phyloP scores from a whole-genome alignment of 768 basidiomycete genomes.

The Asterophora lycoperdoides region DNA sequence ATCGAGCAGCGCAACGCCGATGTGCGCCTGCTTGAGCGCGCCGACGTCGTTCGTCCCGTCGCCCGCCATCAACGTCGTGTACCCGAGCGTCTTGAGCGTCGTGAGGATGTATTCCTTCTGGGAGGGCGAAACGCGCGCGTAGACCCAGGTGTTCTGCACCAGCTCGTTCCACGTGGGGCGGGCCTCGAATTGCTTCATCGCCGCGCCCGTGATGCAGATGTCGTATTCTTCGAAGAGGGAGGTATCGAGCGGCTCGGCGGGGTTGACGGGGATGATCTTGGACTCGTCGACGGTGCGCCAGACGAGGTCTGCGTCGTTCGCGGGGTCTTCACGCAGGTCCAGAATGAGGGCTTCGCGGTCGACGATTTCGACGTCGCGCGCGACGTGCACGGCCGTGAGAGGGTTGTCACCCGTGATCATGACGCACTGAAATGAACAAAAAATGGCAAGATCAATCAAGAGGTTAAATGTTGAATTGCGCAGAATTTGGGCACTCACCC shows the following conservation, averaged over 20 bases:
- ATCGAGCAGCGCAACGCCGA: conserved; percentile 75
- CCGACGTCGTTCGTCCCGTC: conserved; percentile 99
- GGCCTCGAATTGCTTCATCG: conserved; percentile 82
- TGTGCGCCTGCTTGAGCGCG: conserved; percentile 95
- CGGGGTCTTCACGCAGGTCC: conserved; percentile 80
- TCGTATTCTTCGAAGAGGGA: conserved; percentile 84
- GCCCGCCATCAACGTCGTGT: conserved; percentile 94
- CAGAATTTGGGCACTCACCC: conserved; percentile 53
- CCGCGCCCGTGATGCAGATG: conserved; percentile 94
- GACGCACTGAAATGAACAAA: conserved; percentile 59
- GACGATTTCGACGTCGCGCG: conserved; percentile 93
- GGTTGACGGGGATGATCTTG: conserved; percentile 83
- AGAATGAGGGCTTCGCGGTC: conserved; percentile 93
- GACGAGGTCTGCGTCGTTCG: conserved; percentile 68
- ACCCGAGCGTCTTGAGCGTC: conserved; percentile 83
- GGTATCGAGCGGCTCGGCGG: conserved; percentile 70
- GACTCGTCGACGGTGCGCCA: conserved; percentile 95
- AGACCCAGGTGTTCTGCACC: conserved; percentile 96
- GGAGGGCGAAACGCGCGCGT: conserved; percentile 92
- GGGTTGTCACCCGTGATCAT: conserved; percentile 99
- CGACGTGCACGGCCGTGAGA: conserved; percentile 93
- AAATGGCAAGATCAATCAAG: conserved; percentile 9
- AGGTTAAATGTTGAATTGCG: not conserved
- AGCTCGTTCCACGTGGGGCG: conserved; percentile 71
- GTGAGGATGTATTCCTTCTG: conserved; percentile 97